A percentile compares a stretch with the other conserved stretches of the same genome.
phyloP scores from a whole-genome alignment of 495 filamentous ascomycete species.

The Penicillium atrosanguineum region DNA sequence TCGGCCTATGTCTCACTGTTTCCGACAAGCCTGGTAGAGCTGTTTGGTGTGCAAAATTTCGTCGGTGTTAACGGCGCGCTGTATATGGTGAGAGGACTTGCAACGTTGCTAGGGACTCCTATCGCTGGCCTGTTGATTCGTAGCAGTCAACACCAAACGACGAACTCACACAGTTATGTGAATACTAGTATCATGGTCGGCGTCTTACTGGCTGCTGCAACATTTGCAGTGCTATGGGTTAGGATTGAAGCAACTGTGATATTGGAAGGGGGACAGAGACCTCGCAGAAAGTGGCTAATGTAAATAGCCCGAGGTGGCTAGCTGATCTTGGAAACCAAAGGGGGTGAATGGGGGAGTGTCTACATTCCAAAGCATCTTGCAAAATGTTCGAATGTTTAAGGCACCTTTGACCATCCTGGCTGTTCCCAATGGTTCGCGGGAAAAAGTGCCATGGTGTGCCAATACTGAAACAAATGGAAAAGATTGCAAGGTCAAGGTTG shows the following conservation, averaged over 20 bases:
- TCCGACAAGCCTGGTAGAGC: constrained; percentile 38
- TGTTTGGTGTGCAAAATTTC: constrained; percentile 43
- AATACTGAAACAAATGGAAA: too few relatives aligned
- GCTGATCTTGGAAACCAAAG: too few relatives aligned
- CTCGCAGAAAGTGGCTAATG: constrained; percentile 19
- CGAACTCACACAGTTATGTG: constrained; percentile 22
- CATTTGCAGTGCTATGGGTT: constrained; percentile 31
- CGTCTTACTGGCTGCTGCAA: constrained; percentile 26
- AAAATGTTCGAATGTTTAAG: too few relatives aligned
- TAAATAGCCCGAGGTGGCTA: not conserved
- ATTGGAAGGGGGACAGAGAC: constrained; percentile 9
- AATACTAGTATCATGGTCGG: constrained; percentile 32
- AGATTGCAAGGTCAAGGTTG: too few relatives aligned
- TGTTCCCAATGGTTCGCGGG: too few relatives aligned
- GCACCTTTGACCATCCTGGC: too few relatives aligned
- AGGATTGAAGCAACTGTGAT: constrained; percentile 27
- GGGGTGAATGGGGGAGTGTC: too few relatives aligned
- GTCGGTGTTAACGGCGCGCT: constrained; percentile 41
- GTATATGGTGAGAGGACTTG: constrained; percentile 44
- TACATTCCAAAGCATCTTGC: too few relatives aligned
- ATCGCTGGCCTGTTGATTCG: constrained; percentile 39
- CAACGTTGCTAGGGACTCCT: constrained; percentile 40
- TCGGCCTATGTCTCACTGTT: constrained; percentile 43
- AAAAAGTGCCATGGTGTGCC: too few relatives aligned
- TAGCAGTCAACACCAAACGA: constrained; percentile 7